Base-by-base conservation (phyloP, 225 moss, liverwort and hornwort genomes). In the Polytrichum commune region DNA sequence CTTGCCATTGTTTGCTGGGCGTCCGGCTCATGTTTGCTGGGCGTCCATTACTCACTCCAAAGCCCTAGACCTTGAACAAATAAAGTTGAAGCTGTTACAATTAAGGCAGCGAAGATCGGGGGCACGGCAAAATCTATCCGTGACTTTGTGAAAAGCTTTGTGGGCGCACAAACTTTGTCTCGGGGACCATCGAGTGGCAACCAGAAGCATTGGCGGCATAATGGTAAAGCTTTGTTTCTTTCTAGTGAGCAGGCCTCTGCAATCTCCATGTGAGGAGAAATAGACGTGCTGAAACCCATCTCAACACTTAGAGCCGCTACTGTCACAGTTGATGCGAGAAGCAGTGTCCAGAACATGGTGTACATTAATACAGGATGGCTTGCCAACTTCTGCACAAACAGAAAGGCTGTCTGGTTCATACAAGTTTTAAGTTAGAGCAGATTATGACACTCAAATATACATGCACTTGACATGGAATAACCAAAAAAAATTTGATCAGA, bases 181-280 rank as follows among this genome's bases (percentile, higher is more conserved):
- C 53, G 65, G 19, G 87, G 84, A 46, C 84, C 81, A 71, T 88
- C 87, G 19, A 88, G 84, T 73, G 87, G 87, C 76, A 88, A 77
- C 60, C 70, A 72, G 56, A 88, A 79, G 69, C 87, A 88, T 57
- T 84, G 84, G 66, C 79, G 75, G 73, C 87, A 88, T 66, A 79
- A 79, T 69, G 79, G 74, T 62, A 75, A 82, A 62, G 64, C 79
- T 70, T 79, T 82, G 75, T 81, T 88, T 26, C 82, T 75, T 62
- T 74, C 79, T 72, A 82, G 79, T 30, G 87, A 81, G 72, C 87
- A 88, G 29, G 84, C 82, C 79, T 85, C 83, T 1, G 84, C 84
- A 68, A 81, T 68, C 65, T 85, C 84, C 71, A 79, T 70, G 29
- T 83, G 81, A 72, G 81, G 77, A 56, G 79, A 75, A 25, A 84